These are phyloP conservation scores for Lolium multiflorum DNA, from an alignment of 176 grass and related monocot species.

Conservation along the genomic window DNA sequence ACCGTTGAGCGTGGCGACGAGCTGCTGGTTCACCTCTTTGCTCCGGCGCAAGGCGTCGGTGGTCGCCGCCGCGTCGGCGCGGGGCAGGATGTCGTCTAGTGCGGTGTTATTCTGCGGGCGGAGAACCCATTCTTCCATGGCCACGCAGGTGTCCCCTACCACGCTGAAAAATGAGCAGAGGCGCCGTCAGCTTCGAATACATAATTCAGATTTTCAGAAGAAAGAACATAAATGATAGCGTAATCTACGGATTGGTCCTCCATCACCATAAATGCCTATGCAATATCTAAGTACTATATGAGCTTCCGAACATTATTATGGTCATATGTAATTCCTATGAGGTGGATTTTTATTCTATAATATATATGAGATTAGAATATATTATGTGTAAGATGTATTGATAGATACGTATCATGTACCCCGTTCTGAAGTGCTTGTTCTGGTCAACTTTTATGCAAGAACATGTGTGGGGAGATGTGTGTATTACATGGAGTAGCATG, in stretches of 20 bases:
- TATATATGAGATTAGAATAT: too few species aligned
- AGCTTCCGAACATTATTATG: too few species aligned
- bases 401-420: too few species aligned
- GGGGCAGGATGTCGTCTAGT: constrained; percentile 88
- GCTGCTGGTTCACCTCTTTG: constrained; percentile 60
- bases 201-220: neutral
- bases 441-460: too few species aligned
- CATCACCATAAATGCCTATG: constrained; percentile 58
- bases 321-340: too few species aligned
- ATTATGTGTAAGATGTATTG: too few species aligned
- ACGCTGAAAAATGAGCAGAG: constrained; percentile 41
- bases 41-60: constrained; percentile 60
- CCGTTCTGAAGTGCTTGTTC: too few species aligned
- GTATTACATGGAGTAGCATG: neutral
- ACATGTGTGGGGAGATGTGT: too few species aligned
- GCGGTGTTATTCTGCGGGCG: constrained; percentile 59
- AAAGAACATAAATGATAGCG: too few species aligned
- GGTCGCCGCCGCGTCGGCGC: constrained; percentile 61
- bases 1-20: constrained; percentile 48
- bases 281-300: neutral
- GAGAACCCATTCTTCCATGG: constrained; percentile 83
- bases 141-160: constrained; percentile 73
- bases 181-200: neutral
- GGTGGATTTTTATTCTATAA: too few species aligned
- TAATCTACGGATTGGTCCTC: too few species aligned